Conservation (phyloP, 495 filamentous ascomycete genomes). For the Lentithecium fluviatile region DNA sequence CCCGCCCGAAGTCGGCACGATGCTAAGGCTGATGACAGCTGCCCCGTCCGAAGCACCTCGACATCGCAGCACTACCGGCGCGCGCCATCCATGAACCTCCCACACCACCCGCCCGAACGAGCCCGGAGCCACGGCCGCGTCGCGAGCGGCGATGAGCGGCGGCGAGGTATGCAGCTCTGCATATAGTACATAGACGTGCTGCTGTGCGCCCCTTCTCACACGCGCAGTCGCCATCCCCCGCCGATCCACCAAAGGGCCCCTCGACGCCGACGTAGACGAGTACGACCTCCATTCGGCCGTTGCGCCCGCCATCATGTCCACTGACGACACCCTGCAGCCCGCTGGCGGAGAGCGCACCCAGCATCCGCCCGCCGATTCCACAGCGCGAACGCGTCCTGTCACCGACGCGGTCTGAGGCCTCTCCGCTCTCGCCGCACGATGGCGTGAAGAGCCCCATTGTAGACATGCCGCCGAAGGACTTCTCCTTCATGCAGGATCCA, state of each 20-base stretch:
- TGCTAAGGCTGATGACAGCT: background rate
- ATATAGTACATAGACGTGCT: background rate
- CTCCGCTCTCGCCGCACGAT: slow-evolving; percentile 28
- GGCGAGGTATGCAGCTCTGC: slow-evolving; percentile 18
- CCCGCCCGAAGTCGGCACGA: slow-evolving; percentile 7
- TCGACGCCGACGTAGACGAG: slow-evolving; percentile 39
- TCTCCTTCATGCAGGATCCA: slow-evolving; percentile 73
- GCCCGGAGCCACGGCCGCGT: slow-evolving; percentile 30
- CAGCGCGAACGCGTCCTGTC: slow-evolving; percentile 20
- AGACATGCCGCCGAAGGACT: slow-evolving; percentile 59
- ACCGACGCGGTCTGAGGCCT: slow-evolving; percentile 19
- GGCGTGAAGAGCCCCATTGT: slow-evolving; percentile 37
- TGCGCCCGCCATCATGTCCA: background rate
- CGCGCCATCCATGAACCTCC: background rate
- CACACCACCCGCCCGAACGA: slow-evolving; percentile 8
- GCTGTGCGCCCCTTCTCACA: background rate
- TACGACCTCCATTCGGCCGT: slow-evolving; percentile 25
- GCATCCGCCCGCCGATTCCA: background rate
- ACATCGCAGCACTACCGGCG: background rate
- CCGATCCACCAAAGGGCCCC: slow-evolving; percentile 39
- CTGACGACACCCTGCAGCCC: slow-evolving; percentile 24
- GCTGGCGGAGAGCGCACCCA: slow-evolving; percentile 4
- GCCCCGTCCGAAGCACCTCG: too few relatives aligned
- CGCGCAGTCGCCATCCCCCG: slow-evolving; percentile 35
- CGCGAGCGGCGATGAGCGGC: slow-evolving; percentile 30